Conservation (phyloP, 1,284 basidiomycete species). For the Moesziomyces sp. region DNA sequence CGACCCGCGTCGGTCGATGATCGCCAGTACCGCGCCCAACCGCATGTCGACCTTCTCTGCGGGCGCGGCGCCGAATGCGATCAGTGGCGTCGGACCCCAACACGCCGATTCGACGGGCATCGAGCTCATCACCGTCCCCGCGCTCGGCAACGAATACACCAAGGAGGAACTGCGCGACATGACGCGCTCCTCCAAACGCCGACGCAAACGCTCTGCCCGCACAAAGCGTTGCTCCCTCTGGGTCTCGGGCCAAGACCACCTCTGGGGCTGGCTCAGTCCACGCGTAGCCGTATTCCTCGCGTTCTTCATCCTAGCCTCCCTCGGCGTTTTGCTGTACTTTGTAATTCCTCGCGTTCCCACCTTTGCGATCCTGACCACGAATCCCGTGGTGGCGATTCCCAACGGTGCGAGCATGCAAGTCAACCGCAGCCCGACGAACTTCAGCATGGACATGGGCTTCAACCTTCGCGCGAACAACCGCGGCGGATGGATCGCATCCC, state of each 20-base stretch:
- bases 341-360: slow-evolving; percentile 61
- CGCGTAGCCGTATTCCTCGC: slow-evolving; percentile 52
- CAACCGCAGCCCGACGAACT: slow-evolving; percentile 47
- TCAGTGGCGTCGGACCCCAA: slow-evolving; percentile 27
- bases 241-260: slow-evolving; percentile 51
- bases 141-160: slow-evolving; percentile 57
- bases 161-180: slow-evolving; percentile 54
- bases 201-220: slow-evolving; percentile 27
- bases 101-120: slow-evolving; percentile 53
- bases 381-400: slow-evolving; percentile 51
- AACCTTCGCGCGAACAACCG: slow-evolving; percentile 56
- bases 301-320: slow-evolving; percentile 34
- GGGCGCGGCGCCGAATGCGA: slow-evolving; percentile 5
- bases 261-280: slow-evolving; percentile 54
- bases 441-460: slow-evolving; percentile 57
- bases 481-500: slow-evolving; percentile 41
- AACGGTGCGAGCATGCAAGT: slow-evolving; percentile 55
- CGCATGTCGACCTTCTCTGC: slow-evolving; percentile 8
- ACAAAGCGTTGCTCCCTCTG: slow-evolving; percentile 36
- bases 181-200: slow-evolving; percentile 36
- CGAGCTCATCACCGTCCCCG: slow-evolving; percentile 65
- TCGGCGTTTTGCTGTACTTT: slow-evolving; percentile 57
- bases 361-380: slow-evolving; percentile 47
- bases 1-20: slow-evolving; percentile 50
- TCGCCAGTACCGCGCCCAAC: slow-evolving; percentile 10